Conservation (phyloP, 73 alveolate genomes). For the Blepharisma japonicum region DNA sequence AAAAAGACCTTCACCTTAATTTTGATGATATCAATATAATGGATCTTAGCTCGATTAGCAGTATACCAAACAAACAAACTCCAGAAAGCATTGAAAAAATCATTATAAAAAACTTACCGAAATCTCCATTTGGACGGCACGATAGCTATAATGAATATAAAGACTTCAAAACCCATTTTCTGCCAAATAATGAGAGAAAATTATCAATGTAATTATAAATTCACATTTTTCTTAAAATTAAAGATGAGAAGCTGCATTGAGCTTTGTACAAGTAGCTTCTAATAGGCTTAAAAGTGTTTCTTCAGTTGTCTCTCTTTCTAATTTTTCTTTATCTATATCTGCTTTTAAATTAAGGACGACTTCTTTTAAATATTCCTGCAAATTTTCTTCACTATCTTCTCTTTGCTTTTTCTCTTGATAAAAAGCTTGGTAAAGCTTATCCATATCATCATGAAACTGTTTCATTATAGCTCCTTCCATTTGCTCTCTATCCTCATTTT, state of each 20-base stretch:
- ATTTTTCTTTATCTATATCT: slow-evolving; percentile 40
- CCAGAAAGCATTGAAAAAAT: too few species aligned
- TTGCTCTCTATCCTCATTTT: slow-evolving; percentile 31
- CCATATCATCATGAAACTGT: slow-evolving; percentile 32
- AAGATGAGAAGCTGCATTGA: slow-evolving; percentile 29
- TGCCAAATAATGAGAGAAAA: too few species aligned
- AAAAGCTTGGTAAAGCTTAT: slow-evolving; percentile 34
- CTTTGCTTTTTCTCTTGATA: slow-evolving; percentile 30
- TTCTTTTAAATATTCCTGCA: slow-evolving; percentile 40
- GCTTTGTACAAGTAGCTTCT: slow-evolving; percentile 40
- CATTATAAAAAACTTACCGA: too few species aligned
- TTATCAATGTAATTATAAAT: too few species aligned
- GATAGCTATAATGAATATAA: too few species aligned
- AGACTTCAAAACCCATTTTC: too few species aligned
- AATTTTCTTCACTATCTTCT: slow-evolving; percentile 40
- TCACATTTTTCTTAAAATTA: background rate
- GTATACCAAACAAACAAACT: too few species aligned
- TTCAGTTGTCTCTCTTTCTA: slow-evolving; percentile 43
- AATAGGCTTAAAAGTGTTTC: slow-evolving; percentile 38
- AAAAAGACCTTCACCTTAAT: too few species aligned
- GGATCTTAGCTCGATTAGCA: too few species aligned
- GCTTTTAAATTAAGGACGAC: slow-evolving; percentile 30
- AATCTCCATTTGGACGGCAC: too few species aligned
- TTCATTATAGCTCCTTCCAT: slow-evolving; percentile 45
- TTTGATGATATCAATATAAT: too few species aligned